Evolutionary conservation across 2,329 filamentous ascomycete species (phyloP).

Genomic region (Aspergillus versicolor): DNA sequence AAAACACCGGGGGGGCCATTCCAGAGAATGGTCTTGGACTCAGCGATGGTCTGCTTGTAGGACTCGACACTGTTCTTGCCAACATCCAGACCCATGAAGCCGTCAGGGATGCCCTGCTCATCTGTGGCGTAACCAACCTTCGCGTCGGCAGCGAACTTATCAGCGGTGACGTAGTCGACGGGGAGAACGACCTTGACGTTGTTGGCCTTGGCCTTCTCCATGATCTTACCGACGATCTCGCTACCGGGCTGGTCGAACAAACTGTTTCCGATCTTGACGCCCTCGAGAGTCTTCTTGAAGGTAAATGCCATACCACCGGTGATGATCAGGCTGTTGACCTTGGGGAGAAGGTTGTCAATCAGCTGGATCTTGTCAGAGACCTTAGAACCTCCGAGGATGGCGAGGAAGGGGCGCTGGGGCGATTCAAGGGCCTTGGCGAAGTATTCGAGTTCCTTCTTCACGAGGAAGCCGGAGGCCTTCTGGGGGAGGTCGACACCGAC

Average conservation of each 20-base stretch:
- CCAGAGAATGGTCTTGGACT: slow-evolving; percentile 96
- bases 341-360: slow-evolving; percentile 97
- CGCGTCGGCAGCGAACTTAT: slow-evolving; percentile 89
- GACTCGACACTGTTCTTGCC: slow-evolving; percentile 84
- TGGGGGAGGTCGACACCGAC: slow-evolving; percentile 93
- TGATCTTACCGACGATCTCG: slow-evolving; percentile 83
- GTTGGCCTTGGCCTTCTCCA: slow-evolving; percentile 96
- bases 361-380: slow-evolving; percentile 99
- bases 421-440: slow-evolving; percentile 95
- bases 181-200: slow-evolving; percentile 93
- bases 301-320: slow-evolving; percentile 99
- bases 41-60: slow-evolving; percentile 81
- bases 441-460: slow-evolving; percentile 99
- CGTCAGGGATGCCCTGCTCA: slow-evolving; percentile 85
- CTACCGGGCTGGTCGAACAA: slow-evolving; percentile 92
- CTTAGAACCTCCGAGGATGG: slow-evolving; percentile 97
- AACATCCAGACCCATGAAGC: slow-evolving; percentile 97
- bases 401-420: slow-evolving; percentile 93
- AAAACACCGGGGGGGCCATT: slow-evolving; percentile 98
- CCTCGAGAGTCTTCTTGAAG: slow-evolving; percentile 98
- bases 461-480: slow-evolving; percentile 95
- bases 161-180: slow-evolving; percentile 91
- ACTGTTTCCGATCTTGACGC: slow-evolving; percentile 82
- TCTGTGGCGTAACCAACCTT: slow-evolving; percentile 79
- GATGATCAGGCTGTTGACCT: slow-evolving; percentile 95